Base-by-base conservation (phyloP, 805 yeast species). In the Tetrapisispora nanseiensis region DNA sequence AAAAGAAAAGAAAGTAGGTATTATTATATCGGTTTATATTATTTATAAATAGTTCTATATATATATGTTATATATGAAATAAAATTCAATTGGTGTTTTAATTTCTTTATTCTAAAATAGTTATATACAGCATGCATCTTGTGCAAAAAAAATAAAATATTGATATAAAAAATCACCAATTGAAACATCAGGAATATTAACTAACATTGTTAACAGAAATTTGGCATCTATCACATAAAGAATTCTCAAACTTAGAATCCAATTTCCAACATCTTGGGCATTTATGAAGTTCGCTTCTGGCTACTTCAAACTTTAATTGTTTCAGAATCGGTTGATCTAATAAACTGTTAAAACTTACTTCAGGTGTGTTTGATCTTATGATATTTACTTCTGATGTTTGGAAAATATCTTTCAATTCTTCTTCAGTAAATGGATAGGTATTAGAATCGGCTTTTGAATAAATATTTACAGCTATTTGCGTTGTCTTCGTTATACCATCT, bases 221-320 rank as follows among this genome's bases (percentile, higher is more conserved):
- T 37, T 28, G 68, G 64, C 97, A 90, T 50, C 92, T 73, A 1
- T 41, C 33, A 60, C 98, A 90, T 23, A 87, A 64, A 1, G 59
- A 60, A 10, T 76, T 76, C 28, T 71, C 77, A 0, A 47, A 51
- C 0, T 54, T 61, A 0, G 94, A 67, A 7, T 74, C 75, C 56
- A 65, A 78, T 54, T 85, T 85, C 98, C 98, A 92, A 63, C 98
- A 92, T 57, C 98, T 74, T 6, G 95, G 95, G 59, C 98, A 92
- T 54, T 87, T 87, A 40, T 65, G 63, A 2, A 66, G 55, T 0
- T 57, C 44, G 33, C 63, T 57, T 31, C 41, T 67, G 4, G 18
- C 7, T 10, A 26, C 28, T 24, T 35, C 18, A 15, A 35, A 9
- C 8, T 35, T 23, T 12, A 35, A 3, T 9, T 15, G 22, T 16